Evolutionary conservation across 306 rosid species (phyloP), one percentile per base, ranked within the genome.

Genomic region (Cyclanthera cordifolia): DNA sequence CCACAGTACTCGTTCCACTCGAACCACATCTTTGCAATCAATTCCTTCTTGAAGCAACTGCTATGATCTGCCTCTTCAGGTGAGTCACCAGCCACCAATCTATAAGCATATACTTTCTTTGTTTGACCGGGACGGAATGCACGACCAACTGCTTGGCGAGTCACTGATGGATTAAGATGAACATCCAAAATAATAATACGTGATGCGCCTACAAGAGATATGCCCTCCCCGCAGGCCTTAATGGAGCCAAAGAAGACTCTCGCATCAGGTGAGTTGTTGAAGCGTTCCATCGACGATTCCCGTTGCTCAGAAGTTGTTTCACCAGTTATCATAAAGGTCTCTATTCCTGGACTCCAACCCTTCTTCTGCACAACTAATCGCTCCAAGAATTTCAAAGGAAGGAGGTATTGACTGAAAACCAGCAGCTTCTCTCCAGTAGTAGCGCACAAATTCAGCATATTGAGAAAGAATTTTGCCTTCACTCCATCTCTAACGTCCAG

Each of bases 221-320:
- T 93, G 10, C 99, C 99, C 78, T 93, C 99, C 24, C 99, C 99
- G 49, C 99, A 93, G 2, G 99, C 99, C 82, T 93, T 93, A 58
- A 93, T 93, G 3, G 99, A 93, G 72, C 99, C 99, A 78, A 93
- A 89, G 78, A 93, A 90, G 39, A 93, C 82, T 80, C 74, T 84
- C 5, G 99, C 96, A 52, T 82, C 79, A 9, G 90, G 74, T 0
- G 96, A 84, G 57, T 77, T 86, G 74, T 90, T 93, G 53, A 93
- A 90, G n/a, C 53, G 85, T 16, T 93, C 88, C 99, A 90, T 87
- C 8, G 95, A 75, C 82, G 68, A 82, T 60, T 90, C 96, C 34
- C 99, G 76, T 0, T 90, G 83, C 52, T 93, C 94, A 21, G 89
- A 8, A 25, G 72, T 83, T 7, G 99, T 79, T 23, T 93, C 94